phyloP scores from a whole-genome alignment of 768 basidiomycete genomes.

The Exidia glandulosa region DNA sequence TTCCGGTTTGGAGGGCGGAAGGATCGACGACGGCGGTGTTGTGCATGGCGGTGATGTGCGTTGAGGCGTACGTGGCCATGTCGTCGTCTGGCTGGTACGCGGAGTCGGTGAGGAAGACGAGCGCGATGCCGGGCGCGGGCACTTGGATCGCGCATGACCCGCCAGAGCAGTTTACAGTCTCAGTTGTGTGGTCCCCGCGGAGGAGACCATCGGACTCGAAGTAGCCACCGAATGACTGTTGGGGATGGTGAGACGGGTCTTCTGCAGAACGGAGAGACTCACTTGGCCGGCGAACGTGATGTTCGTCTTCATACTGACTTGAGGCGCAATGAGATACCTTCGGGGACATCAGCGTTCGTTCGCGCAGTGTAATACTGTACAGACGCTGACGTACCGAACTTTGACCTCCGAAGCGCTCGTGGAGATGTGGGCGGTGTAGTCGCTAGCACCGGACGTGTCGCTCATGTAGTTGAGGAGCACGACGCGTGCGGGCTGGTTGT shows the following conservation, averaged over 20 bases:
- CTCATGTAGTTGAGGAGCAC: conserved; percentile 65
- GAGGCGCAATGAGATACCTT: conserved; percentile 43
- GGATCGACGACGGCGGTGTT: not conserved
- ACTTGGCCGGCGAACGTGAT: conserved; percentile 68
- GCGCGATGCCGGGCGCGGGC: conserved; percentile 60
- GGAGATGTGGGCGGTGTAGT: conserved; percentile 40
- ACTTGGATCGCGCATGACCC: conserved; percentile 46
- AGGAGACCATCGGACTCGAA: conserved; percentile 62
- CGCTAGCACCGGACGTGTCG: conserved; percentile 44
- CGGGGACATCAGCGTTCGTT: not conserved
- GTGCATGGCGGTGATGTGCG: not conserved
- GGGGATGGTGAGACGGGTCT: no score
- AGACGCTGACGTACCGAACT: conserved; percentile 43
- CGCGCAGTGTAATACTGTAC: not conserved
- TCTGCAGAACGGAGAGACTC: not conserved
- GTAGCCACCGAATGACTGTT: conserved; percentile 45
- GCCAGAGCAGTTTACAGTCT: conserved; percentile 41
- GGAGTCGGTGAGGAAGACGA: conserved; percentile 56
- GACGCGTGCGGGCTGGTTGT: conserved; percentile 46
- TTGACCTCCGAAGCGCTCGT: conserved; percentile 35
- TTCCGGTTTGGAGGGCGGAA: not conserved
- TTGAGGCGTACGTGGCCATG: conserved; percentile 32
- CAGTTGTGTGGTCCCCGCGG: conserved; percentile 40
- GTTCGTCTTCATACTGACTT: conserved; percentile 47
- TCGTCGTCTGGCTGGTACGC: conserved; percentile 19